A percentile compares a stretch with the other conserved stretches of the same genome.
Evolutionary conservation across 768 basidiomycete genomes (phyloP).

Genomic region (Chalciporus piperatus): DNA sequence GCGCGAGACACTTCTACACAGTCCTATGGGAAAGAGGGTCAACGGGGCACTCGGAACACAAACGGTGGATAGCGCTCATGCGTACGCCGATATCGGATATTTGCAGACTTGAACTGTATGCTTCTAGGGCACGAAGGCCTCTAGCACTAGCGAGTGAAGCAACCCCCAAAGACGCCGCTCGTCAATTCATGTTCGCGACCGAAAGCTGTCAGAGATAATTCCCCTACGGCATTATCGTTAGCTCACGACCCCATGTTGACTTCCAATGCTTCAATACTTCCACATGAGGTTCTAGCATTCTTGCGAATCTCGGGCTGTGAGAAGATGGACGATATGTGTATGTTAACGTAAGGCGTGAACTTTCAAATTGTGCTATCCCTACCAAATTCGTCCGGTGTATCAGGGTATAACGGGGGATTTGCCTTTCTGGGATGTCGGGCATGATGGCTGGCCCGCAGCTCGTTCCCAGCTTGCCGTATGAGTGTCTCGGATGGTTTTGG

Average conservation of each 20-base stretch:
- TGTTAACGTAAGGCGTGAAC: constrained; percentile 16
- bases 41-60: background rate
- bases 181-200: background rate
- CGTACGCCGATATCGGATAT: too few species aligned
- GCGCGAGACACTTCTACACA: background rate
- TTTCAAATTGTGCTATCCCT: background rate
- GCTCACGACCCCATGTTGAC: background rate
- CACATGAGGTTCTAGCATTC: background rate
- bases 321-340: background rate
- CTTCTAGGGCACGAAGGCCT: background rate
- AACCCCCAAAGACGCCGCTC: background rate
- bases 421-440: background rate
- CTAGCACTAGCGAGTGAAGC: background rate
- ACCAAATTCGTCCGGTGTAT: background rate
- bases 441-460: too few species aligned
- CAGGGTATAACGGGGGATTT: background rate
- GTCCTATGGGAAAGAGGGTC: background rate
- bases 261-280: background rate
- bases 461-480: background rate
- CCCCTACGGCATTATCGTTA: background rate
- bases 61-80: too few species aligned
- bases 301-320: constrained; percentile 5
- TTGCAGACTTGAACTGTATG: background rate
- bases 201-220: background rate
- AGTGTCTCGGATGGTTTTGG: background rate